Conservation (phyloP, 768 basidiomycete genomes). For the Amanita phalloides region DNA sequence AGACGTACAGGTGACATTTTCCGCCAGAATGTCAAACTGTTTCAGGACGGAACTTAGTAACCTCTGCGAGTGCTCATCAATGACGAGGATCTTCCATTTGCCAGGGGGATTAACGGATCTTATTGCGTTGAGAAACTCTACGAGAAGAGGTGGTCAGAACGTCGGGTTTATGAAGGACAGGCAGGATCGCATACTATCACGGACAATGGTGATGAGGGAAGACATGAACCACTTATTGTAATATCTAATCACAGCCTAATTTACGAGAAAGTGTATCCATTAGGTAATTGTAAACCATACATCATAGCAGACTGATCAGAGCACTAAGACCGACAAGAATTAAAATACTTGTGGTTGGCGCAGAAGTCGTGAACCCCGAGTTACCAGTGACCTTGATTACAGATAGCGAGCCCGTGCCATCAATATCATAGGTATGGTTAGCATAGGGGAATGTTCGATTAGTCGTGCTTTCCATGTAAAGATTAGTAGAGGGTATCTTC, state of each 20-base stretch:
- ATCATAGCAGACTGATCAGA: constrained; percentile 1
- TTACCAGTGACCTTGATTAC: constrained; percentile 20
- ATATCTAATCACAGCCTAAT: neutral
- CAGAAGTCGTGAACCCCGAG: constrained; percentile 7
- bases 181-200: constrained; percentile 27
- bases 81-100: constrained; percentile 95
- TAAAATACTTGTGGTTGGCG: neutral
- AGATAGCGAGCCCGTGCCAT: constrained; percentile 24
- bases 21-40: constrained; percentile 88
- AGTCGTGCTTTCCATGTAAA: constrained; percentile 77
- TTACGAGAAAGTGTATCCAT: neutral
- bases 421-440: constrained; percentile 27
- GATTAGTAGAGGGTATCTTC: constrained; percentile 46
- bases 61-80: constrained; percentile 86
- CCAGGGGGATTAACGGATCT: constrained; percentile 78
- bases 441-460: constrained; percentile 57
- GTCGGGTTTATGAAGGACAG: neutral
- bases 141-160: neutral
- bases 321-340: neutral
- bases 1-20: constrained; percentile 88
- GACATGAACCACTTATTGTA: constrained; percentile 16
- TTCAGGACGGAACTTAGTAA: constrained; percentile 80
- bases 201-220: constrained; percentile 36
- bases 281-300: neutral
- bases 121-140: constrained; percentile 84